Base-by-base conservation (phyloP, 345 rosid species). In the Geranium rotundifolium region DNA sequence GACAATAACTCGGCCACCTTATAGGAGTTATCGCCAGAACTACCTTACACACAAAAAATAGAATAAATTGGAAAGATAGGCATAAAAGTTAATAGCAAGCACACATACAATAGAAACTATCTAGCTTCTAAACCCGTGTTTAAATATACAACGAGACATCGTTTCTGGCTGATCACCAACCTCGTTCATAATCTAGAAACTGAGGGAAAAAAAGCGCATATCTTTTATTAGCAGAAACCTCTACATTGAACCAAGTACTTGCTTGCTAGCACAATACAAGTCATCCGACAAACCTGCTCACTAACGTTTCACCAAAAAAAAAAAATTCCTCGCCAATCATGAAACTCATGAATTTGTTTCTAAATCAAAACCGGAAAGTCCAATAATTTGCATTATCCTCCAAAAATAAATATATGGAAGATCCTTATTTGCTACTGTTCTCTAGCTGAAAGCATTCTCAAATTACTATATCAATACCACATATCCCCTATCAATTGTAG, bases 11-110 rank as follows among this genome's bases (percentile, higher is more conserved):
- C 89, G 20, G 96, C 91, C 37, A 71, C 96, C 75, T 68, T 81
- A 72, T 76, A 12, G 52, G 96, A 89, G 81, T 80, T 78, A 69
- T 87, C 96, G 80, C 89, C 98, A 78, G 81, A 82, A 85, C 98
- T 91, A 78, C 96, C 98, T 89, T 89, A 62, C 81, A 68, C 87
- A 71, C 65, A 76, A 69, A 65, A 73, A 39, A 29, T 52, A 68
- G 5, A 37, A 68, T 52, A 60, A 31, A 64, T 59, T 63, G 67
- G 19, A 55, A 54, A 37, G 13, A 60, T 20, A 57, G 41, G 29
- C 29, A 56, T n/a, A 61, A 4, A 58, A 17, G 27, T 23, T 23
- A 23, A 23, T 23, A 23, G 1, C 27, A 2, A 23, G 27, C 27
- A 23, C 27, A 23, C 27, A 23, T 23, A 23, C 27, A 23, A 23